phyloP scores from a whole-genome alignment of 2,329 filamentous ascomycete species.

The Elsinoe perseae region DNA sequence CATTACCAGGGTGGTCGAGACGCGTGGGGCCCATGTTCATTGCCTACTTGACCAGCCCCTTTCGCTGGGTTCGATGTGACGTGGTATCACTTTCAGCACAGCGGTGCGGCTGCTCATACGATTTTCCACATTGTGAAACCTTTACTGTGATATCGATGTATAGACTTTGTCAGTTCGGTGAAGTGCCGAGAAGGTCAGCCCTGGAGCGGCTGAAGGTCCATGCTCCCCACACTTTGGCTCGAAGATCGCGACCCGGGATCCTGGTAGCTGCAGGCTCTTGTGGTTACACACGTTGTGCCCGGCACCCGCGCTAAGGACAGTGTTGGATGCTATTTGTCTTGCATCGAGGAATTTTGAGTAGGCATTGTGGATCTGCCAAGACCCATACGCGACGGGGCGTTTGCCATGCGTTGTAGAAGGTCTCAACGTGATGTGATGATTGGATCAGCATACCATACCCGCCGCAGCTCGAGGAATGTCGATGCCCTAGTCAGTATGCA shows the following conservation, averaged over 20 bases:
- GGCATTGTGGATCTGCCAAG: neutral
- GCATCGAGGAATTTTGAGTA: too few relatives aligned
- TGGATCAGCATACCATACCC: too few relatives aligned
- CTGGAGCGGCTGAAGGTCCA: neutral
- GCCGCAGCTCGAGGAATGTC: neutral
- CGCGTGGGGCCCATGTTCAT: neutral
- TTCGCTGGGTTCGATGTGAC: neutral
- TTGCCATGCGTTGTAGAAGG: neutral
- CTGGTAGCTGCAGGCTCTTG: neutral
- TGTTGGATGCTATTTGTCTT: too few relatives aligned
- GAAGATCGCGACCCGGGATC: neutral
- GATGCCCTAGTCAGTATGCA: neutral
- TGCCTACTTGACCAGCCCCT: neutral
- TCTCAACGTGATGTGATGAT: neutral
- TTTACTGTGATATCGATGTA: too few relatives aligned
- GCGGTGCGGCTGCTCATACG: too few relatives aligned
- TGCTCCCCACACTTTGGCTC: neutral
- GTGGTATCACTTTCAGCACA: neutral
- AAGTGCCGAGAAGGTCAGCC: neutral
- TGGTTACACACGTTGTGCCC: neutral
- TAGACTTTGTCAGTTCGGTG: neutral
- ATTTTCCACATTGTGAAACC: too few relatives aligned
- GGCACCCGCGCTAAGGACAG: neutral
- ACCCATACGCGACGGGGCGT: neutral
- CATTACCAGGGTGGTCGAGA: neutral